Evolutionary conservation across 345 rosid species (phyloP).

Genomic region (Litchi chinensis): DNA sequence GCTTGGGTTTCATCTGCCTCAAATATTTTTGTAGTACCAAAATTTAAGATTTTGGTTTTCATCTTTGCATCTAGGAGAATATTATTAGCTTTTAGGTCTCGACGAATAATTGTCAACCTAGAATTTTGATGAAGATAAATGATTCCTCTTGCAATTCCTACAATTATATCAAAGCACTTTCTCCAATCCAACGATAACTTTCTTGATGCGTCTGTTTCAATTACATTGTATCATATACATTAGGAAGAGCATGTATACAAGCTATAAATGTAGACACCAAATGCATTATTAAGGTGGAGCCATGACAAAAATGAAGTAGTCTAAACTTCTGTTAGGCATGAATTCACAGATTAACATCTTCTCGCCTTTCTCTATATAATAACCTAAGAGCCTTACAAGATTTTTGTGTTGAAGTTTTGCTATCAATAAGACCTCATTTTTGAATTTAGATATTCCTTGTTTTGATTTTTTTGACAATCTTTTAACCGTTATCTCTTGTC

Average conservation of each 20-base stretch:
- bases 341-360: too few relatives aligned
- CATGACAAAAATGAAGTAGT: background rate
- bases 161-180: slow-evolving; percentile 16
- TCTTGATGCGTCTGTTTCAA: slow-evolving; percentile 25
- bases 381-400: too few relatives aligned
- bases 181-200: slow-evolving; percentile 31
- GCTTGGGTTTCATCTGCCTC: slow-evolving; percentile 20
- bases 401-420: too few relatives aligned
- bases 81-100: slow-evolving; percentile 43
- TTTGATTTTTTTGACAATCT: slow-evolving; percentile 29
- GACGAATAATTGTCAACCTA: slow-evolving; percentile 37
- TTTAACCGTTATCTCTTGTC: slow-evolving; percentile 38
- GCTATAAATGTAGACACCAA: background rate
- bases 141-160: slow-evolving; percentile 24
- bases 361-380: too few relatives aligned
- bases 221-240: background rate
- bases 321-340: too few relatives aligned
- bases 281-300: background rate
- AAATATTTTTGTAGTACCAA: slow-evolving; percentile 43
- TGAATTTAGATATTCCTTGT: slow-evolving; percentile 38
- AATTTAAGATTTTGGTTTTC: slow-evolving; percentile 48
- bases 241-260: background rate
- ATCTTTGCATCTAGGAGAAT: slow-evolving; percentile 32
- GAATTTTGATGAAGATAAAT: slow-evolving; percentile 46
- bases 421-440: too few relatives aligned